These are phyloP conservation scores for Aethionema arabicum DNA, from an alignment of 345 rosid species.

Conservation along the genomic window DNA sequence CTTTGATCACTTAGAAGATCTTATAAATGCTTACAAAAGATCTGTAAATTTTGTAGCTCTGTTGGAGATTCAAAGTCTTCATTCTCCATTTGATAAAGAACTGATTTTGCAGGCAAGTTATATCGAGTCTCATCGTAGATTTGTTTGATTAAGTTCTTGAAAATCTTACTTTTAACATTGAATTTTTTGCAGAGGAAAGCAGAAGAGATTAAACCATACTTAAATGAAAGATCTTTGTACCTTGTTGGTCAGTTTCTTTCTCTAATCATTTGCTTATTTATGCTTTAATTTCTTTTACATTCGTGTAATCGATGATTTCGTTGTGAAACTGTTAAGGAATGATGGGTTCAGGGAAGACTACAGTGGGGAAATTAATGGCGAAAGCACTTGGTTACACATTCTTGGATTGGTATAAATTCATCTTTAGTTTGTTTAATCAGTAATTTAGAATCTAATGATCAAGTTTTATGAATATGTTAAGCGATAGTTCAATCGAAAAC, in stretches of 20 bases:
- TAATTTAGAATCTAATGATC: background rate
- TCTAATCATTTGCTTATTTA: slow-evolving; percentile 19
- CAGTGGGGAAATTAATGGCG: slow-evolving; percentile 77
- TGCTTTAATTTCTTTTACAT: slow-evolving; percentile 2
- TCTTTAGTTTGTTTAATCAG: background rate
- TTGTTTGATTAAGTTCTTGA: slow-evolving; percentile 2
- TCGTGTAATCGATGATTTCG: background rate
- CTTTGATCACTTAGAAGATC: slow-evolving; percentile 13
- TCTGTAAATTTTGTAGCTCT: slow-evolving; percentile 46
- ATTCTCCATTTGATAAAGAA: slow-evolving; percentile 49
- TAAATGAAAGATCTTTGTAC: slow-evolving; percentile 75
- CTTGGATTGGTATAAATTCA: slow-evolving; percentile 60
- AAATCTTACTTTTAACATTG: slow-evolving; percentile 32
- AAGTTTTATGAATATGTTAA: slow-evolving; percentile 41
- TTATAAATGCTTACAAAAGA: slow-evolving; percentile 10
- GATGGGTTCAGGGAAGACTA: slow-evolving; percentile 99
- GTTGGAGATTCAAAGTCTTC: slow-evolving; percentile 53
- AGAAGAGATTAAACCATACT: slow-evolving; percentile 64
- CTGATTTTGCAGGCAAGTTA: slow-evolving; percentile 59
- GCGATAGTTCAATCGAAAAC: slow-evolving; percentile 75
- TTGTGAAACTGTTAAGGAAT: slow-evolving; percentile 52
- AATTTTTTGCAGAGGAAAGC: slow-evolving; percentile 67
- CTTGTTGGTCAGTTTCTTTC: slow-evolving; percentile 81
- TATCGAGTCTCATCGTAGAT: slow-evolving; percentile 8
- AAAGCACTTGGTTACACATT: slow-evolving; percentile 66